Conservation (phyloP, 306 rosid genomes). For the Abrus pulchellus region DNA sequence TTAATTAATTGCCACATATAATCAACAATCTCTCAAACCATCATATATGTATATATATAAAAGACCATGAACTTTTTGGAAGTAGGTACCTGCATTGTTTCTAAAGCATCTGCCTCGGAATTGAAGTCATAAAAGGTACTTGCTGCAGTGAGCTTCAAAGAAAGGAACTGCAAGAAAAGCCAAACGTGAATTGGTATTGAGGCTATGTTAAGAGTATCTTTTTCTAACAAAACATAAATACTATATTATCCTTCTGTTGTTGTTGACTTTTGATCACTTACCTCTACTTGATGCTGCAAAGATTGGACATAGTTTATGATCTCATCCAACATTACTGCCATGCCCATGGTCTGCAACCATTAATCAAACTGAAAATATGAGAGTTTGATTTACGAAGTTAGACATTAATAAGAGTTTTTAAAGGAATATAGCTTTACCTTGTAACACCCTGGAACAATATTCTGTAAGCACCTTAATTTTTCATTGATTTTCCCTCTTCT, state of each 20-base stretch:
- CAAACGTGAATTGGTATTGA: conserved; percentile 11
- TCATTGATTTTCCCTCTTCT: conserved; percentile 97
- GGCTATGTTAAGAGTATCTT: background rate
- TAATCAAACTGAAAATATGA: background rate
- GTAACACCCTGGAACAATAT: conserved; percentile 95
- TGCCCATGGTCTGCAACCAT: conserved; percentile 90
- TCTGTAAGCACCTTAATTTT: conserved; percentile 85
- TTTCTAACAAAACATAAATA: background rate
- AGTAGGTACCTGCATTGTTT: conserved; percentile 74
- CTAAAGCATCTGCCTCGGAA: conserved; percentile 75
- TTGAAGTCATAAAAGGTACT: conserved; percentile 83
- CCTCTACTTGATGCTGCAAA: conserved; percentile 98
- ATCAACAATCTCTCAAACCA: background rate
- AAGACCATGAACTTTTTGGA: conserved; percentile 22
- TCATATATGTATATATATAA: too few relatives aligned
- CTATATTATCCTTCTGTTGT: background rate
- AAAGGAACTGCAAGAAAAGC: conserved; percentile 78
- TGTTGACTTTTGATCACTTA: conserved; percentile 42
- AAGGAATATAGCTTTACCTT: conserved; percentile 63
- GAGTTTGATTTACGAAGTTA: conserved; percentile 18
- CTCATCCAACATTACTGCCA: conserved; percentile 98
- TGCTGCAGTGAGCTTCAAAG: conserved; percentile 93
- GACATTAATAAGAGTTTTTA: conserved; percentile 4
- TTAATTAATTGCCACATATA: conserved; percentile 17
- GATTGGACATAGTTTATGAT: conserved; percentile 97